Conservation (phyloP, 1,284 basidiomycete species). For the Polyporus tsugae region DNA sequence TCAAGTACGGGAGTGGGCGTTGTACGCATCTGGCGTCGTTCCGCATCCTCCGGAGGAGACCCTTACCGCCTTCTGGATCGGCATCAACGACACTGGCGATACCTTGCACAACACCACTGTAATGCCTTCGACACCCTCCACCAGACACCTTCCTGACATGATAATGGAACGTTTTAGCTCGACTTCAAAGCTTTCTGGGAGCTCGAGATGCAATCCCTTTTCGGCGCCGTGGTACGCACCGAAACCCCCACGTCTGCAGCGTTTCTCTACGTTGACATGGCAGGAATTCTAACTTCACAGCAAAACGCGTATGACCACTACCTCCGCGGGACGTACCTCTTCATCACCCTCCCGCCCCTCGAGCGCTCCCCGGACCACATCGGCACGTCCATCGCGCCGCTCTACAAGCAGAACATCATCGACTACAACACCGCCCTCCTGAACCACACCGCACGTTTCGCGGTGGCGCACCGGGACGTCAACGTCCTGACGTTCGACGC, state of each 20-base stretch:
- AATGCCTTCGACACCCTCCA: neutral
- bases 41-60: constrained; percentile 54
- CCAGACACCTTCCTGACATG: neutral
- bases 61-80: constrained; percentile 64
- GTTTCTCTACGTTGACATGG: too few relatives aligned
- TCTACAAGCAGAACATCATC: constrained; percentile 49
- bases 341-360: constrained; percentile 63
- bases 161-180: neutral
- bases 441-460: constrained; percentile 46
- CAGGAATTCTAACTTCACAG: constrained; percentile 36
- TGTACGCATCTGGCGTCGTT: constrained; percentile 52
- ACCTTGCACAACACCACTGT: constrained; percentile 55
- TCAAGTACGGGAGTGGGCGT: constrained; percentile 57
- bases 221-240: constrained; percentile 54
- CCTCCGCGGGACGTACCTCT: constrained; percentile 55
- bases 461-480: constrained; percentile 47
- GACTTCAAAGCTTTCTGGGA: constrained; percentile 58
- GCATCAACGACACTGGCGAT: constrained; percentile 66
- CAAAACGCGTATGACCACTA: constrained; percentile 52
- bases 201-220: constrained; percentile 58
- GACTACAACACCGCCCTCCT: constrained; percentile 53
- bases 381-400: constrained; percentile 41
- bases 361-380: constrained; percentile 53
- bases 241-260: neutral
- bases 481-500: constrained; percentile 59